Base-by-base conservation (phyloP, 306 rosid species). In the Glycine soja region DNA sequence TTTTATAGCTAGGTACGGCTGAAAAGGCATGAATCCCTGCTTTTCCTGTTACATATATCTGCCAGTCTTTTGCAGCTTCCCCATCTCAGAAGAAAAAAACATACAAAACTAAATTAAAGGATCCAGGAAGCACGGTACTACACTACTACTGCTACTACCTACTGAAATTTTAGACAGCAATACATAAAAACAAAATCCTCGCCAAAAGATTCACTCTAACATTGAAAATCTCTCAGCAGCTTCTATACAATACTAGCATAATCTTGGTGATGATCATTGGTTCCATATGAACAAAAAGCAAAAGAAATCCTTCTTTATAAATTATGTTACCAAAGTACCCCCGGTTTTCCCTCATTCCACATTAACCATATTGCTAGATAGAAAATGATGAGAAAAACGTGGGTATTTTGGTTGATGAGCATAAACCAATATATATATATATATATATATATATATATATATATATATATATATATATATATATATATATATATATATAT, bases 311-410 rank as follows among this genome's bases (percentile, higher is more conserved):
- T 43, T 63, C 66, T 78, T 56, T 57, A 63, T 52, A 62, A 19
- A 3, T 42, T 3, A 72, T n/a, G 42, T 80, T 77, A 81, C 91
- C 92, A 89, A 91, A 93, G 90, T 91, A 93, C 85, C 93, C 84
- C 83, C 91, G 93, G 87, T 87, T 91, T 93, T 81, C 97, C 72
- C 89, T 70, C 85, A 74, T 85, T 82, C 81, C 54, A 38, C 68
- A 13, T 13, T 8, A 12, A 53, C 9, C 24, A 32, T 48, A 32
- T 54, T 50, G 8, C 50, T 38, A 15, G 69, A 30, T 3, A 57
- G 77, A 64, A 85, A 74, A 77, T 30, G 65, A 62, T 76, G 88
- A 85, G 88, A 93, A 91, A 91, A 91, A 89, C 91, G 95, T 9
- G 76, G 95, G 89, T 88, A 88, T 90, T 90, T 84, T 89, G 93